A percentile compares a stretch with the other conserved stretches of the same genome.
Conservation (phyloP, 345 rosid species). For the Rubroshorea leprosula region DNA sequence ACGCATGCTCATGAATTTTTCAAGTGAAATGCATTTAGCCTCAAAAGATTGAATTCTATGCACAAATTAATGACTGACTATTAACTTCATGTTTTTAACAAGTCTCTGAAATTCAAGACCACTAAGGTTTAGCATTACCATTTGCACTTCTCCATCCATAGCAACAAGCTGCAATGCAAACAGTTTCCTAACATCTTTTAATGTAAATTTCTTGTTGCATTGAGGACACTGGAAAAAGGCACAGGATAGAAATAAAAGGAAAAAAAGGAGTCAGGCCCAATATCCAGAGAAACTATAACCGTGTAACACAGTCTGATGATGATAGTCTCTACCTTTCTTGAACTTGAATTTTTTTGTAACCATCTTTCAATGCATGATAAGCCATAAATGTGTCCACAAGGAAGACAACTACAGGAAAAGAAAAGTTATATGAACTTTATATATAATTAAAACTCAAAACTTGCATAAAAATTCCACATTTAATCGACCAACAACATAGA, state of each 20-base stretch:
- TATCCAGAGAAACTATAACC: neutral
- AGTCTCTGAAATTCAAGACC: constrained; percentile 8
- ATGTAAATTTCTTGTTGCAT: constrained; percentile 52
- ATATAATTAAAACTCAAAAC: neutral
- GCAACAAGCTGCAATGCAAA: constrained; percentile 68
- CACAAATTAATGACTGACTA: constrained; percentile 11
- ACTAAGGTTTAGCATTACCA: constrained; percentile 28
- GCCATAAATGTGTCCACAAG: constrained; percentile 91
- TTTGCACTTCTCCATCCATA: constrained; percentile 81
- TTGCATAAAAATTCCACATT: too few relatives aligned
- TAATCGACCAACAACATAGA: too few relatives aligned
- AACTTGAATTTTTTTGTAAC: constrained; percentile 47
- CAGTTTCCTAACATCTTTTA: constrained; percentile 64
- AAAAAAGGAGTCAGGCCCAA: neutral
- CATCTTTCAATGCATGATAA: constrained; percentile 72
- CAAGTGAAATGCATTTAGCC: constrained; percentile 49
- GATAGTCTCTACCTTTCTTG: constrained; percentile 54
- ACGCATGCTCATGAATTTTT: too few relatives aligned
- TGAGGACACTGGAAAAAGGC: constrained; percentile 62
- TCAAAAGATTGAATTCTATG: constrained; percentile 67
- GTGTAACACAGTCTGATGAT: constrained; percentile 10
- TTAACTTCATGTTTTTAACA: neutral
- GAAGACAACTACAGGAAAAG: constrained; percentile 68
- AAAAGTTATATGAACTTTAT: too few relatives aligned
- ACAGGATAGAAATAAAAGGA: neutral